These are phyloP conservation scores for Colletotrichum sp. DNA, from an alignment of 2,329 filamentous ascomycete genomes.

Conservation along the genomic window DNA sequence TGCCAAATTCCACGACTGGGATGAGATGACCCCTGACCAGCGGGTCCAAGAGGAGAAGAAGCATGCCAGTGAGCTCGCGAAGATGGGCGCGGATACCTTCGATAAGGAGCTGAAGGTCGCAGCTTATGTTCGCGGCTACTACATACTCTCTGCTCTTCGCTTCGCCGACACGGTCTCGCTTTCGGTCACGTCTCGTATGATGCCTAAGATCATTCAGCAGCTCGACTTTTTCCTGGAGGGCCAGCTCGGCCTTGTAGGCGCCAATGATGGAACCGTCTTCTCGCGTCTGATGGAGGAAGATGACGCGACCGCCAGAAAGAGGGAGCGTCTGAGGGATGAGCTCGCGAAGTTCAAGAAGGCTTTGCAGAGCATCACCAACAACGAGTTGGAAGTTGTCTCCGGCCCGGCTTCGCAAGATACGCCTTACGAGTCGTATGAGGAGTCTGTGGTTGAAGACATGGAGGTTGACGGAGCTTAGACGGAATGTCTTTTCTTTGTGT, in stretches of 20 bases:
- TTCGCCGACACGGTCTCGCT: conserved; percentile 63
- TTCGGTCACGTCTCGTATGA: conserved; percentile 51
- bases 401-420: background rate
- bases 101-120: conserved; percentile 64
- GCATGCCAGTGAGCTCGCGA: conserved; percentile 44
- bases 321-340: conserved; percentile 46
- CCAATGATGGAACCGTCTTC: conserved; percentile 34
- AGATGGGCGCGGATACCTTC: conserved; percentile 63
- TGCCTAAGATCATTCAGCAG: conserved; percentile 45
- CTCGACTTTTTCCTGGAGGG: conserved; percentile 48
- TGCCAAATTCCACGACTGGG: conserved; percentile 38
- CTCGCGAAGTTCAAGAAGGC: conserved; percentile 51
- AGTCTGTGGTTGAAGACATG: conserved; percentile 10
- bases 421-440: background rate
- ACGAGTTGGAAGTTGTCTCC: conserved; percentile 39
- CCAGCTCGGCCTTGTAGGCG: conserved; percentile 43
- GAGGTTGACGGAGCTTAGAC: conserved; percentile 4
- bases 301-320: conserved; percentile 40
- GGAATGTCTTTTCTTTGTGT: background rate
- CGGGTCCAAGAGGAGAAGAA: conserved; percentile 45
- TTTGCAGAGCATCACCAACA: conserved; percentile 50
- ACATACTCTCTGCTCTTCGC: conserved; percentile 66
- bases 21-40: conserved; percentile 53
- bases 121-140: conserved; percentile 70
- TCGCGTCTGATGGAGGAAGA: conserved; percentile 55